Percentiles rank a stretch among this genome's conserved stretches.
These are phyloP conservation scores for Syzygium aromaticum DNA, from an alignment of 345 rosid species.

Conservation along the genomic window DNA sequence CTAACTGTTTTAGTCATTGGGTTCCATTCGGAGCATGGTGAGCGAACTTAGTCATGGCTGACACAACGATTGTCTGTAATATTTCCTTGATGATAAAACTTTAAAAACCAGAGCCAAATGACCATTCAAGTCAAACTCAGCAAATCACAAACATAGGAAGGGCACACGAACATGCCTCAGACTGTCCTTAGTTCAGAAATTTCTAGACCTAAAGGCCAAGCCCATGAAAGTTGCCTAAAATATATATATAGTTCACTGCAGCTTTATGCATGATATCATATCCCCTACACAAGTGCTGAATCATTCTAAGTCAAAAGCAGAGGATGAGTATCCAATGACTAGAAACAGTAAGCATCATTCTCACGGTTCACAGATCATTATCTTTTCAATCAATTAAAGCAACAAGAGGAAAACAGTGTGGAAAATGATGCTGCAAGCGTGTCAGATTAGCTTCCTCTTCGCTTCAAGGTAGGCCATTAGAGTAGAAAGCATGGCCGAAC, in stretches of 20 bases:
- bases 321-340: not conserved
- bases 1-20: not conserved
- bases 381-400: not conserved
- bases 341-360: not conserved
- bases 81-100: not conserved
- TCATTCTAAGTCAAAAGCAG: not conserved
- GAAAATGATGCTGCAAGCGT: not conserved
- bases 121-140: not conserved
- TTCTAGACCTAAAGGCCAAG: too few species aligned
- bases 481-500: too few species aligned
- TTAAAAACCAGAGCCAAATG: not conserved
- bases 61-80: too few species aligned
- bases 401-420: not conserved
- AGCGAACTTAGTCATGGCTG: too few species aligned
- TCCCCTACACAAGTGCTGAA: not conserved
- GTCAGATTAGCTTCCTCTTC: not conserved
- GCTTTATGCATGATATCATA: not conserved
- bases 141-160: not conserved
- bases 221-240: not conserved
- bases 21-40: too few species aligned
- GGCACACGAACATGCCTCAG: not conserved
- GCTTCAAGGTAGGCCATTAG: not conserved
- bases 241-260: not conserved
- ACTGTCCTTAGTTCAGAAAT: too few species aligned
- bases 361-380: not conserved